These are phyloP conservation scores for Aspergillus thermomutatus DNA, from an alignment of 2,329 filamentous ascomycete genomes.

Conservation along the genomic window DNA sequence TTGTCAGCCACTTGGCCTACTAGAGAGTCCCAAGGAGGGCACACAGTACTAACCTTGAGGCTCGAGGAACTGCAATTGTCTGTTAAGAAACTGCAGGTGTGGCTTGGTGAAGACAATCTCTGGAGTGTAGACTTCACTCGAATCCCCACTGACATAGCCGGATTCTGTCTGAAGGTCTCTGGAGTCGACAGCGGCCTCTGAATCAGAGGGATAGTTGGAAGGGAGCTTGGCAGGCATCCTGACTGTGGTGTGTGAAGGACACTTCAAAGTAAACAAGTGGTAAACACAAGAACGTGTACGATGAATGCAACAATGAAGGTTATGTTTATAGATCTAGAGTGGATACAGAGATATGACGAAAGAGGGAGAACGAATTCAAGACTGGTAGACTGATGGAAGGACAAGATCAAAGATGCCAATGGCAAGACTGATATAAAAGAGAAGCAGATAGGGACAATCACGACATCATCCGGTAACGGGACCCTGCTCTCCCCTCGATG, in stretches of 20 bases:
- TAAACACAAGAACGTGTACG: slow-evolving; percentile 7
- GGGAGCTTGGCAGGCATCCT: slow-evolving; percentile 40
- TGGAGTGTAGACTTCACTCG: slow-evolving; percentile 62
- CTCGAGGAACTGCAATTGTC: slow-evolving; percentile 80
- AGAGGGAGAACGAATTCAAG: slow-evolving; percentile 2
- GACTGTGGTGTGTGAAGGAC: slow-evolving; percentile 6
- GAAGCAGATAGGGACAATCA: slow-evolving; percentile 25
- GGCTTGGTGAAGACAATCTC: slow-evolving; percentile 80
- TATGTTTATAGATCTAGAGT: slow-evolving; percentile 3
- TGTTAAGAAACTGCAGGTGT: slow-evolving; percentile 87
- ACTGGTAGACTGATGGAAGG: slow-evolving; percentile 11
- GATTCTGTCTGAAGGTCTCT: slow-evolving; percentile 75
- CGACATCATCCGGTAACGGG: slow-evolving; percentile 29
- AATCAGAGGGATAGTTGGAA: slow-evolving; percentile 34
- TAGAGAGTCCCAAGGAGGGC: slow-evolving; percentile 4
- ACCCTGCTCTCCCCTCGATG: slow-evolving; percentile 20
- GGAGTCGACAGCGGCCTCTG: slow-evolving; percentile 28
- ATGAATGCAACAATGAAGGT: background rate
- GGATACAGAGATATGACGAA: slow-evolving; percentile 5
- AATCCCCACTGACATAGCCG: slow-evolving; percentile 65
- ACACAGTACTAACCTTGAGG: slow-evolving; percentile 58
- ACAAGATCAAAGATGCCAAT: slow-evolving; percentile 16
- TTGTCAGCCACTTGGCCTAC: slow-evolving; percentile 11
- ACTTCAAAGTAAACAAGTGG: background rate
- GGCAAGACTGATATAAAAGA: slow-evolving; percentile 27